Conservation (phyloP, 2,329 filamentous ascomycete genomes). For the Talaromyces sp. region DNA sequence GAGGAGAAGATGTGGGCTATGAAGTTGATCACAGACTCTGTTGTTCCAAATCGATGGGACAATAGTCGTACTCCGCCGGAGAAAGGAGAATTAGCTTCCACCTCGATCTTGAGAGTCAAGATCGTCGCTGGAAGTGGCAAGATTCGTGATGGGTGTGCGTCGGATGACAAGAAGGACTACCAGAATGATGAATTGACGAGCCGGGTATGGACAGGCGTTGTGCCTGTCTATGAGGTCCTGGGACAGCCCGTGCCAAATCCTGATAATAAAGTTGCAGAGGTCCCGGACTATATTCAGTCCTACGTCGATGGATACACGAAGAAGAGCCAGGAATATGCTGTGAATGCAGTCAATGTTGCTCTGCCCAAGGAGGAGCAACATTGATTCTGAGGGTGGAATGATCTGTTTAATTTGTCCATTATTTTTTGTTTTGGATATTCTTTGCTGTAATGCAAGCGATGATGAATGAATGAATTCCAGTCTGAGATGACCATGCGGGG, state of each 20-base stretch:
- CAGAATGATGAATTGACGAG: constrained; percentile 43
- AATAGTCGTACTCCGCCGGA: constrained; percentile 66
- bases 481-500: background rate
- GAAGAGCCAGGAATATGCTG: constrained; percentile 40
- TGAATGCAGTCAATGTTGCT: constrained; percentile 24
- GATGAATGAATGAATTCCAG: too few species aligned
- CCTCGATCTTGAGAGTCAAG: constrained; percentile 63
- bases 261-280: constrained; percentile 53
- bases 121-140: constrained; percentile 72
- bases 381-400: background rate
- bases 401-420: background rate
- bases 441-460: too few species aligned
- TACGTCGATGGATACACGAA: constrained; percentile 49
- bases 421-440: background rate
- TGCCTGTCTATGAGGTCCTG: constrained; percentile 59
- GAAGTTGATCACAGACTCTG: constrained; percentile 68
- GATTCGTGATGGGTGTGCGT: constrained; percentile 60
- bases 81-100: constrained; percentile 67
- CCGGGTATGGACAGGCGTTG: constrained; percentile 56
- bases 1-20: constrained; percentile 75
- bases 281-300: constrained; percentile 58
- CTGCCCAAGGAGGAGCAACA: constrained; percentile 21
- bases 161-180: constrained; percentile 55
- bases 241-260: constrained; percentile 58
- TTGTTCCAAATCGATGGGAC: constrained; percentile 65